Evolutionary conservation across 345 rosid species (phyloP), one percentile per base, ranked within the genome.

Genomic region (Lepidium sativum): DNA sequence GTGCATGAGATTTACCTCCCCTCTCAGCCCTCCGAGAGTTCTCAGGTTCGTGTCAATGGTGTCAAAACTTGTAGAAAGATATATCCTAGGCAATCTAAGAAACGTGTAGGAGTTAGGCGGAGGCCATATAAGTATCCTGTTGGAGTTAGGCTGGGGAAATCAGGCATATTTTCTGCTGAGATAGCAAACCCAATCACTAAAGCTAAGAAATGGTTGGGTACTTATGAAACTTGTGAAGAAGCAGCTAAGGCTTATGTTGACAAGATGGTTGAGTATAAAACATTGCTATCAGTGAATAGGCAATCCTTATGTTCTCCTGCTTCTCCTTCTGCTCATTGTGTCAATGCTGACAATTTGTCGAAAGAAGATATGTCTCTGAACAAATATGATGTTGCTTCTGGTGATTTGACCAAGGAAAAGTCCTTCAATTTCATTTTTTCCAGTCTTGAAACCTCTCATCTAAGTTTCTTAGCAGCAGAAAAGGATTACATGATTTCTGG

Each of bases 121-220:
- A 40, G 20, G 60, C 52, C 29, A 4, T 9, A 0, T 4, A 71
- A 65, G 14, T 52, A 52, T n/a, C 77, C 68, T 43, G 73, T 69
- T n/a, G 99, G 99, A 29, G 87, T 90, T 47, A 75, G 99, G 69
- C 92, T 71, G 56, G 75, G 99, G 45, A 83, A 81, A 60, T 94
- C 97, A 88, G 99, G 99, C 0, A 94, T 79, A 63, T 90, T 89
- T 92, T 89, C 92, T n/a, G 97, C 99, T 34, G 96, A 88, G 75
- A 86, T 90, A 45, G 59, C 78, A 4, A 80, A 90, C 63, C 99
- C 99, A 3, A 12, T 81, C 15, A 78, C 79, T 38, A 82, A 65
- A 40, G 71, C 70, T 39, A 83, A 87, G 63, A 68, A 66, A 34
- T 94, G 99, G 97, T 75, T 94, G 74, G 97, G 97, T 43, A 90